Evolutionary conservation across 345 rosid species (phyloP).

Genomic region (Lenwebbia sp.): DNA sequence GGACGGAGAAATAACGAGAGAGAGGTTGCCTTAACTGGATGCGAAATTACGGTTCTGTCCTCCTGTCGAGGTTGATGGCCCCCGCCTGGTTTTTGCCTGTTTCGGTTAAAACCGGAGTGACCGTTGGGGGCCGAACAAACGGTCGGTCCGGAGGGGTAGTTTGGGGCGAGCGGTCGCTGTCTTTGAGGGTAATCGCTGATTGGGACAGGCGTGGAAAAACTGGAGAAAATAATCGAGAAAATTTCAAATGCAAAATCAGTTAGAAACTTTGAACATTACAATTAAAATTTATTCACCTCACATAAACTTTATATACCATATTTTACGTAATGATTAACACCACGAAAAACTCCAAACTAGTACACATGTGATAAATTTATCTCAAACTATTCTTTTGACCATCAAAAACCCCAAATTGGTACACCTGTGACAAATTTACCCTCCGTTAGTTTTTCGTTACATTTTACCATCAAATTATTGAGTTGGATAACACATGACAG

Average conservation of each 20-base stretch:
- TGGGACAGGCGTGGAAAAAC: not conserved
- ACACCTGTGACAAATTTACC: too few species aligned
- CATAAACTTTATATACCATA: too few species aligned
- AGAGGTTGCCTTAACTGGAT: not conserved
- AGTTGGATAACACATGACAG: too few species aligned
- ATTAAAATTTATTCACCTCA: too few species aligned
- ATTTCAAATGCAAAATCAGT: not conserved
- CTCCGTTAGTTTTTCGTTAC: too few species aligned
- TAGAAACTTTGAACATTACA: not conserved
- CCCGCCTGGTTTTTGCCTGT: not conserved
- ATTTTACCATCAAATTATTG: too few species aligned
- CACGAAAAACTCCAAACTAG: too few species aligned
- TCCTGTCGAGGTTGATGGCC: not conserved
- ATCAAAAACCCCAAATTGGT: too few species aligned
- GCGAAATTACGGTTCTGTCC: slow-evolving; percentile 4
- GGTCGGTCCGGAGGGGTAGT: not conserved
- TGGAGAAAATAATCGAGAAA: not conserved
- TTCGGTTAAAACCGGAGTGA: not conserved
- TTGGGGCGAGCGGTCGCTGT: not conserved
- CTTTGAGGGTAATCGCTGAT: not conserved
- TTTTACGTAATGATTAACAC: not conserved
- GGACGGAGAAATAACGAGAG: not conserved
- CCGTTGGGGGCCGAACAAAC: not conserved
- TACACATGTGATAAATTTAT: too few species aligned
- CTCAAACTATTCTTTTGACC: too few species aligned